Conservation (phyloP, 345 rosid species). For the sweet orange (Citrus sinensis) region DVS_A1.0 CM039163.1:11973001-11973500, state of each 20-base stretch:
- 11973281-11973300: constrained; percentile 28
- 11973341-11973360: too few relatives aligned
- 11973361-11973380: too few relatives aligned
- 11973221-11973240: constrained; percentile 2
- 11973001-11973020: neutral
- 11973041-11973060: neutral
- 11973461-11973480: too few relatives aligned
- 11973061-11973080: constrained; percentile 22
- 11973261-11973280: constrained; percentile 28
- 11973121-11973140: neutral
- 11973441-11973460: too few relatives aligned
- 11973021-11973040: constrained; percentile 1
- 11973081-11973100: constrained; percentile 1
- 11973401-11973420: too few relatives aligned
- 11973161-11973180: constrained; percentile 7
- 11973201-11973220: constrained; percentile 12
- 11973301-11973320: constrained; percentile 31
- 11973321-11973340: constrained; percentile 21
- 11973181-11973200: constrained; percentile 22
- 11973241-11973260: neutral
- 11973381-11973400: too few relatives aligned
- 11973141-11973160: neutral
- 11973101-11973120: constrained; percentile 23
- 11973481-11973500: too few relatives aligned
- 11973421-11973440: too few relatives aligned